Evolutionary conservation across 192 early-diverging fungal genomes (phyloP).

Genomic region (Funneliformis geosporum): DNA sequence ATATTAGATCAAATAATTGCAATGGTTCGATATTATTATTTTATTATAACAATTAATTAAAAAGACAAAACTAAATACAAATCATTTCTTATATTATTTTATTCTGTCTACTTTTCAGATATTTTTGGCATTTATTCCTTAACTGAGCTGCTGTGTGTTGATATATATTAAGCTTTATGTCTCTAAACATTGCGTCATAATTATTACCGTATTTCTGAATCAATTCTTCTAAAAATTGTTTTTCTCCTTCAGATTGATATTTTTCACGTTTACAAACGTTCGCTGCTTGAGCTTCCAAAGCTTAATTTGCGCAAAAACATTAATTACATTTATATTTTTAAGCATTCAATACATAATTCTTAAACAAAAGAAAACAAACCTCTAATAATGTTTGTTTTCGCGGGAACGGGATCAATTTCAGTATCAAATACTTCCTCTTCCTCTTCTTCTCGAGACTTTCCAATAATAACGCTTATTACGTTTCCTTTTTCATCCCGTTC

Average conservation of each 20-base stretch:
- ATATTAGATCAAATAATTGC: too few species aligned
- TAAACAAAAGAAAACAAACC: slow-evolving; percentile 22
- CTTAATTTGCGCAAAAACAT: slow-evolving; percentile 19
- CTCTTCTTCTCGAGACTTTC: slow-evolving; percentile 54
- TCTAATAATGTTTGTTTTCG: slow-evolving; percentile 62
- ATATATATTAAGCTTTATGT: slow-evolving; percentile 67
- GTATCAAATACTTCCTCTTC: slow-evolving; percentile 49
- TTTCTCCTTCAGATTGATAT: slow-evolving; percentile 59
- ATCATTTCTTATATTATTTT: not conserved
- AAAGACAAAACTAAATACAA: not conserved
- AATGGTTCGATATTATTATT: too few species aligned
- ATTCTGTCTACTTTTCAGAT: slow-evolving; percentile 29
- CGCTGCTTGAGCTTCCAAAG: slow-evolving; percentile 59
- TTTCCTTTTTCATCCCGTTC: slow-evolving; percentile 79
- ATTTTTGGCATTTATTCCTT: slow-evolving; percentile 57
- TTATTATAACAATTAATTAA: too few species aligned
- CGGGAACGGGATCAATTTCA: slow-evolving; percentile 46
- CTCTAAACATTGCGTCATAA: slow-evolving; percentile 80
- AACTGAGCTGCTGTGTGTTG: slow-evolving; percentile 69
- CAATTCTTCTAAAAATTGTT: slow-evolving; percentile 56
- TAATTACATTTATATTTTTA: not conserved
- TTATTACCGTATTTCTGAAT: slow-evolving; percentile 72
- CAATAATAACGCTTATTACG: slow-evolving; percentile 66
- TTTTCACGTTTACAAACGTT: slow-evolving; percentile 46
- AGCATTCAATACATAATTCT: too few species aligned